A percentile compares a stretch with the other conserved stretches of the same genome.
These are phyloP conservation scores for Tolypocladium sp. DNA, from an alignment of 2,329 filamentous ascomycete species.

Conservation along the genomic window DNA sequence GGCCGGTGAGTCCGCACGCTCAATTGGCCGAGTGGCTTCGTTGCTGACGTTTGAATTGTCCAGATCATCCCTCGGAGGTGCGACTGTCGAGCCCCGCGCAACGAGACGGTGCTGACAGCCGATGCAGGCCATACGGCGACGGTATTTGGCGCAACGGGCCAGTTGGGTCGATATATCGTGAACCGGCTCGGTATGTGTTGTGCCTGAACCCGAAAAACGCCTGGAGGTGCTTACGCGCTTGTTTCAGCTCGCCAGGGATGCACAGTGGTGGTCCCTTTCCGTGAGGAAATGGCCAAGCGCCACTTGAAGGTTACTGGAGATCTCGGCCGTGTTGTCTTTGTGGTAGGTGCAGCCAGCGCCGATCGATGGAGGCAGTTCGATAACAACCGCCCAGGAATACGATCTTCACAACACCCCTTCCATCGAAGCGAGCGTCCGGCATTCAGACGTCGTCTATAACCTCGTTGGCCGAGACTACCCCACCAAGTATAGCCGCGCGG, in stretches of 20 bases:
- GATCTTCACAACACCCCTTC: conserved; percentile 90
- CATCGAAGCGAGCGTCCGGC: conserved; percentile 91
- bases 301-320: conserved; percentile 96
- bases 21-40: conserved; percentile 12
- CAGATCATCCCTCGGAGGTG: conserved; percentile 84
- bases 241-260: conserved; percentile 76
- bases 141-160: conserved; percentile 94
- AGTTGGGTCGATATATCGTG: conserved; percentile 93
- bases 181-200: conserved; percentile 65
- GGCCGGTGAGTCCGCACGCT: conserved; percentile 60
- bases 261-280: conserved; percentile 85
- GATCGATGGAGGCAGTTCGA: not conserved
- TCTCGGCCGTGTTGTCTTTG: conserved; percentile 78
- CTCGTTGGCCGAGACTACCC: conserved; percentile 89
- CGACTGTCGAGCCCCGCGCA: conserved; percentile 10
- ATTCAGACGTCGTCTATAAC: conserved; percentile 97
- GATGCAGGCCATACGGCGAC: conserved; percentile 81
- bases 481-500: conserved; percentile 65
- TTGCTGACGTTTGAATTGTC: conserved; percentile 23
- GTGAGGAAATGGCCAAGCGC: conserved; percentile 96
- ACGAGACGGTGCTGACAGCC: conserved; percentile 14
- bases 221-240: conserved; percentile 10
- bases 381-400: conserved; percentile 57
- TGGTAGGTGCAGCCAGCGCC: conserved; percentile 41
- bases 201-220: not conserved